phyloP scores from a whole-genome alignment of 2,329 filamentous ascomycete species.

The Aspergillus quadrilineatus region DNA sequence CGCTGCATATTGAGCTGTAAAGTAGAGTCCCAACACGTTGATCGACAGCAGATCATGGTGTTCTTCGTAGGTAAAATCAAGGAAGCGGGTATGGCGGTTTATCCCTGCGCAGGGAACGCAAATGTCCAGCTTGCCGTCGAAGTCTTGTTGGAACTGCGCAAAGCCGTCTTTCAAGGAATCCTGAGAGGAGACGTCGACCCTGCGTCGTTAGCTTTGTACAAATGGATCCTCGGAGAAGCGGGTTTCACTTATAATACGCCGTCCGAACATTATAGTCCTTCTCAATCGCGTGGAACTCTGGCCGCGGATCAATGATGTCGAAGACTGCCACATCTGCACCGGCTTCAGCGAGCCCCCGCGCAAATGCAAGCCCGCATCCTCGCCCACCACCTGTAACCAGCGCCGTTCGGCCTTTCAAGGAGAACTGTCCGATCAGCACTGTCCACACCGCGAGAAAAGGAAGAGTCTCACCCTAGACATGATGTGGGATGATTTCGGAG shows the following conservation, averaged over 20 bases:
- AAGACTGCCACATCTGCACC: slow-evolving; percentile 49
- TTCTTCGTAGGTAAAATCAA: slow-evolving; percentile 46
- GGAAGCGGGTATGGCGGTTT: slow-evolving; percentile 46
- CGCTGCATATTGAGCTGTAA: slow-evolving; percentile 50
- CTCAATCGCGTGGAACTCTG: slow-evolving; percentile 42
- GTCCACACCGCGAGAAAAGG: not conserved
- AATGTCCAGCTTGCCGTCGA: slow-evolving; percentile 42
- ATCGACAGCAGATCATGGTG: slow-evolving; percentile 44
- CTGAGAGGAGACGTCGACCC: slow-evolving; percentile 42
- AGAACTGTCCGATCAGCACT: slow-evolving; percentile 42
- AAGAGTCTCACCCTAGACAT: slow-evolving; percentile 26
- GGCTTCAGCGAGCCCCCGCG: slow-evolving; percentile 47
- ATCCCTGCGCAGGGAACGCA: slow-evolving; percentile 49
- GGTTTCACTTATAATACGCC: slow-evolving; percentile 38
- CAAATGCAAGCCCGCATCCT: slow-evolving; percentile 49
- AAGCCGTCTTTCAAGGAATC: slow-evolving; percentile 35
- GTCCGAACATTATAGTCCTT: slow-evolving; percentile 45
- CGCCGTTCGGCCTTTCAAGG: slow-evolving; percentile 49
- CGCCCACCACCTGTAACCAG: slow-evolving; percentile 50
- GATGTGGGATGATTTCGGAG: not conserved
- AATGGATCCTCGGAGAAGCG: not conserved
- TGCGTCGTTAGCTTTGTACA: slow-evolving; percentile 12
- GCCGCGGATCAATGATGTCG: slow-evolving; percentile 44
- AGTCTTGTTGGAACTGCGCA: slow-evolving; percentile 34
- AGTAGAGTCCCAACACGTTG: slow-evolving; percentile 49